Evolutionary conservation across 495 filamentous ascomycete species (phyloP).

Genomic region (Achaetomiella virescens): DNA sequence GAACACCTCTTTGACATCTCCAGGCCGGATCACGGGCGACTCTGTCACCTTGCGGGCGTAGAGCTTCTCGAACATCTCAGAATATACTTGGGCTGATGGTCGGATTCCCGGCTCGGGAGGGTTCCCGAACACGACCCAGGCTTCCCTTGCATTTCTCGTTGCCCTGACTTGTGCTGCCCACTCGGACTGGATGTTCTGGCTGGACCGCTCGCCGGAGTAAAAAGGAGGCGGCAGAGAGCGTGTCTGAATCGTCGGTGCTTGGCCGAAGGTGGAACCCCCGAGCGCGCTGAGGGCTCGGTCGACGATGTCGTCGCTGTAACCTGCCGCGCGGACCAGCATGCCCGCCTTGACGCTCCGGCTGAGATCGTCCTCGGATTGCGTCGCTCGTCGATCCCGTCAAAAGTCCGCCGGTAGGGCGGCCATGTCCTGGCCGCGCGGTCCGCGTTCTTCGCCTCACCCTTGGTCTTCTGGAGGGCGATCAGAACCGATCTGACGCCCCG

Average conservation of each 20-base stretch:
- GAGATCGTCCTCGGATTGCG: constrained; percentile 35
- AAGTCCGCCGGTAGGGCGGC: constrained; percentile 40
- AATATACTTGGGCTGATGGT: constrained; percentile 34
- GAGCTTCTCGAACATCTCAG: constrained; percentile 43
- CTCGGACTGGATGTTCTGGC: constrained; percentile 22
- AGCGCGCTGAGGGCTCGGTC: constrained; percentile 35
- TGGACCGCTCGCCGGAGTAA: constrained; percentile 19
- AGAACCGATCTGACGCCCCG: constrained; percentile 36
- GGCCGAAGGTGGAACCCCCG: constrained; percentile 28
- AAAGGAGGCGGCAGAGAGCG: constrained; percentile 22
- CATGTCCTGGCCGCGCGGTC: constrained; percentile 36
- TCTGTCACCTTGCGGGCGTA: constrained; percentile 16
- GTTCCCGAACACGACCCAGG: constrained; percentile 38
- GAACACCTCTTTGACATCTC: constrained; percentile 34
- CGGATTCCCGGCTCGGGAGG: constrained; percentile 22
- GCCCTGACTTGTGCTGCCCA: constrained; percentile 37
- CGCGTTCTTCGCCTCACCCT: constrained; percentile 31
- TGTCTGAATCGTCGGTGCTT: constrained; percentile 38
- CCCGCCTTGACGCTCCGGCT: constrained; percentile 37
- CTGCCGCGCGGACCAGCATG: constrained; percentile 34
- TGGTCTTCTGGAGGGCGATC: constrained; percentile 32
- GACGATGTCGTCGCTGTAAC: constrained; percentile 29
- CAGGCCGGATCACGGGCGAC: constrained; percentile 27
- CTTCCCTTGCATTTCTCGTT: constrained; percentile 40
- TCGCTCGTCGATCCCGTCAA: constrained; percentile 41